Conservation (phyloP, 768 basidiomycete species). For the Boletus patriciae region DNA sequence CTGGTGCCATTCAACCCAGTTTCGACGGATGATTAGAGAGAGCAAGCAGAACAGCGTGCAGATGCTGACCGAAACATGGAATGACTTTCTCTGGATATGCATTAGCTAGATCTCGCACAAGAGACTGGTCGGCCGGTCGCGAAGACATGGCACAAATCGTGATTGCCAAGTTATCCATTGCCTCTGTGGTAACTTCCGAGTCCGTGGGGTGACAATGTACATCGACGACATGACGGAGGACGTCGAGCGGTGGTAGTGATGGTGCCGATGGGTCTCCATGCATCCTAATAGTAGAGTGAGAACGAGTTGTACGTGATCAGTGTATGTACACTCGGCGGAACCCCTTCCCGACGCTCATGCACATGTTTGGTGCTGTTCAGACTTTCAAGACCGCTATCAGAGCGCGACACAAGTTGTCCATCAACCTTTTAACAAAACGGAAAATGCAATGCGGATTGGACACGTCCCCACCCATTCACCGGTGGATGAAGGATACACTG, state of each 20-base stretch:
- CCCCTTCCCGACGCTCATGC: neutral
- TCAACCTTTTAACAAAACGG: neutral
- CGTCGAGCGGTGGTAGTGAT: slow-evolving; percentile 31
- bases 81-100: slow-evolving; percentile 64
- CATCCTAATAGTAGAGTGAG: neutral
- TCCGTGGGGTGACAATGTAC: slow-evolving; percentile 95
- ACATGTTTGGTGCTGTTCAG: slow-evolving; percentile 16
- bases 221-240: slow-evolving; percentile 74
- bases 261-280: neutral
- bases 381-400: slow-evolving; percentile 5
- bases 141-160: slow-evolving; percentile 86
- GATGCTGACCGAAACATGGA: slow-evolving; percentile 82
- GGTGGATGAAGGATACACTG: slow-evolving; percentile 51
- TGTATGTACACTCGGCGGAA: neutral
- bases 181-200: slow-evolving; percentile 46
- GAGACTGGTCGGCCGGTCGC: slow-evolving; percentile 61
- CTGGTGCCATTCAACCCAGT: slow-evolving; percentile 39
- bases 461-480: slow-evolving; percentile 47
- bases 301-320: neutral
- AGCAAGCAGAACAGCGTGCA: slow-evolving; percentile 8
- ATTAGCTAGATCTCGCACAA: slow-evolving; percentile 64
- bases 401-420: slow-evolving; percentile 2
- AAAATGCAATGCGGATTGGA: slow-evolving; percentile 32
- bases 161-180: slow-evolving; percentile 58
- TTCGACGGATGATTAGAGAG: slow-evolving; percentile 10